Conservation (phyloP, 345 rosid genomes). For the Combretum micranthum region DNA sequence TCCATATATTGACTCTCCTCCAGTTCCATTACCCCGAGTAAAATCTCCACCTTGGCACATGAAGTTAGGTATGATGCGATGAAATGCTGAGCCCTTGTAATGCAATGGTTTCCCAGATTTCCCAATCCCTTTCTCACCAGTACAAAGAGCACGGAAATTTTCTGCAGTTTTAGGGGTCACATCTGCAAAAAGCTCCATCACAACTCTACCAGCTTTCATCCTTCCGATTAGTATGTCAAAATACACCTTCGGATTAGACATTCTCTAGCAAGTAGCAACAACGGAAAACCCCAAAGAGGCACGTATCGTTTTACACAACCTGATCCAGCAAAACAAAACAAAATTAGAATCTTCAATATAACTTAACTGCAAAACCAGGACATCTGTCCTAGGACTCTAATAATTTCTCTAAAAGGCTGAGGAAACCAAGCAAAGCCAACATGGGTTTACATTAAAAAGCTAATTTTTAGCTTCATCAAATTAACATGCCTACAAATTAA, state of each 20-base stretch:
- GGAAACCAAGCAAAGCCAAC: too few relatives aligned
- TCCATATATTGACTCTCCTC: conserved; percentile 82
- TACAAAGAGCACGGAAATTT: conserved; percentile 75
- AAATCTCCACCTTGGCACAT: conserved; percentile 97
- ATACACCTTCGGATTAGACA: conserved; percentile 69
- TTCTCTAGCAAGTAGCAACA: conserved; percentile 21
- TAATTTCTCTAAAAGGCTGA: too few relatives aligned
- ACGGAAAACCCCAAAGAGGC: conserved; percentile 1
- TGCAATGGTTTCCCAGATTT: conserved; percentile 48
- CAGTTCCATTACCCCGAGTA: conserved; percentile 82
- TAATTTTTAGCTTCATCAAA: too few relatives aligned
- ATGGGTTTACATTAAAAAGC: too few relatives aligned
- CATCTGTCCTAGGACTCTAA: too few relatives aligned
- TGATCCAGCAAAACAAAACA: too few relatives aligned
- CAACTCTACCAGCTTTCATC: conserved; percentile 52
- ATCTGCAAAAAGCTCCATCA: conserved; percentile 81
- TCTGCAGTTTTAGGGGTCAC: conserved; percentile 66
- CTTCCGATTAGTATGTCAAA: conserved; percentile 68
- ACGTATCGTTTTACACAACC: too few relatives aligned
- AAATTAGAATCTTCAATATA: too few relatives aligned
- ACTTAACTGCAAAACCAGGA: too few relatives aligned
- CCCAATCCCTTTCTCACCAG: conserved; percentile 75
- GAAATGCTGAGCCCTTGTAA: conserved; percentile 79
- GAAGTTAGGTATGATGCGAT: conserved; percentile 76
- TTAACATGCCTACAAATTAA: too few relatives aligned